Percentiles rank a stretch among this genome's conserved stretches.
Conservation (phyloP, 139 green algal genomes). For the Chlorella sp. region DNA sequence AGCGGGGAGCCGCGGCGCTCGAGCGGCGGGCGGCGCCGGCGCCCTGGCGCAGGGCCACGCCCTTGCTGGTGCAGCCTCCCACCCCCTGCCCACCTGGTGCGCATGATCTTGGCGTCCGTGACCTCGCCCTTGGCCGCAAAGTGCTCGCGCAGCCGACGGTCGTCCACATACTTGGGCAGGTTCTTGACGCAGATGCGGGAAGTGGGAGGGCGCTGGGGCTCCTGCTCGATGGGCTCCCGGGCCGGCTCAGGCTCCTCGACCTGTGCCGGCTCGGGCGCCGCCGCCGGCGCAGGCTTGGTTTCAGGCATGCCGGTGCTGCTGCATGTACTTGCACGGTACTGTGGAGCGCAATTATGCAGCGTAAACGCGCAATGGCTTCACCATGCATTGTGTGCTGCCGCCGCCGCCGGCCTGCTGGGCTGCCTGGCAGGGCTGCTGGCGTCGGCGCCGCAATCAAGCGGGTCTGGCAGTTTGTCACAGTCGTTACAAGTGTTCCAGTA, state of each 20-base stretch:
- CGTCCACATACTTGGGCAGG: conserved; percentile 87
- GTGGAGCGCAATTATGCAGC: too few relatives aligned
- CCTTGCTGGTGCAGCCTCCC: not conserved
- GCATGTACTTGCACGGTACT: too few relatives aligned
- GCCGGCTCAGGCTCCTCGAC: not conserved
- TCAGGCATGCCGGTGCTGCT: too few relatives aligned
- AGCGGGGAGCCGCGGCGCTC: not conserved
- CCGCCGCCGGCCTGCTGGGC: too few relatives aligned
- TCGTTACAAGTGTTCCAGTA: too few relatives aligned
- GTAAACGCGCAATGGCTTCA: too few relatives aligned
- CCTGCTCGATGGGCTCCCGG: conserved; percentile 6
- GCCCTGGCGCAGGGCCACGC: not conserved
- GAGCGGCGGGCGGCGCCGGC: conserved; percentile 3
- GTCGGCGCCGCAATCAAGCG: too few relatives aligned
- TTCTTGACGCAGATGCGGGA: conserved; percentile 95
- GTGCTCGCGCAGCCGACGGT: conserved; percentile 83
- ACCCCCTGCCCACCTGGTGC: conserved; percentile 68
- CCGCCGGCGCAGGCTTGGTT: not conserved
- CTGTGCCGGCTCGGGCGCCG: not conserved
- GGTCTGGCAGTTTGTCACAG: too few relatives aligned
- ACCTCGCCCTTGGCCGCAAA: conserved; percentile 90
- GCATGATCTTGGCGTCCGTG: conserved; percentile 95
- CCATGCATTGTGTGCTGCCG: too few relatives aligned
- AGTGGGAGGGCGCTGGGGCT: conserved; percentile 1
- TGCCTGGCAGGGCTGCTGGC: too few relatives aligned